A percentile compares a stretch with the other conserved stretches of the same genome.
phyloP scores from a whole-genome alignment of 805 yeast species.

The Saccharomycopsis capsularis region DNA sequence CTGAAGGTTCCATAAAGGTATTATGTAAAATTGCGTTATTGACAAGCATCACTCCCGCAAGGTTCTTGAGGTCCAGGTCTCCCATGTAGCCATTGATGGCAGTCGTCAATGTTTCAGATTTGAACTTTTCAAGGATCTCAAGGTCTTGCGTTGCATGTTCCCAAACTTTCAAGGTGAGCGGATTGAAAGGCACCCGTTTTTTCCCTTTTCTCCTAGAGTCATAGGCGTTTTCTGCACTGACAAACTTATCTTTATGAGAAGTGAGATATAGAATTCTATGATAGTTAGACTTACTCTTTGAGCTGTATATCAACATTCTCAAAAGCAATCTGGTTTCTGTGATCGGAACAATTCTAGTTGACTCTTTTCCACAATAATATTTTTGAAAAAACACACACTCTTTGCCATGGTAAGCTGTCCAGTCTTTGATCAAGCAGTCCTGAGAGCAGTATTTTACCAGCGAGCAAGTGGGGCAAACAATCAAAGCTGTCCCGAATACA shows the following conservation, averaged over 20 bases:
- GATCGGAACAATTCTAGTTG: too few species aligned
- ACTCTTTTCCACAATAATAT: too few species aligned
- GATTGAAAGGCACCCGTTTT: too few species aligned
- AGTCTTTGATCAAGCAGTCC: constrained; percentile 6
- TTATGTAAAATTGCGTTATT: constrained; percentile 30
- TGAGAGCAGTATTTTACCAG: constrained; percentile 8
- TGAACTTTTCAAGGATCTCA: neutral
- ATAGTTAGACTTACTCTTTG: constrained; percentile 4
- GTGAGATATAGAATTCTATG: constrained; percentile 6
- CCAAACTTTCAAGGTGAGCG: neutral
- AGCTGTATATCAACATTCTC: constrained; percentile 10
- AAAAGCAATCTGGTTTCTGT: constrained; percentile 8
- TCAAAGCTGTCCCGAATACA: too few species aligned
- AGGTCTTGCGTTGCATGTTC: neutral
- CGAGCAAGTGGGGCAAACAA: too few species aligned
- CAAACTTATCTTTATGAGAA: constrained; percentile 6
- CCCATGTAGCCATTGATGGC: neutral
- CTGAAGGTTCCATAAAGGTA: constrained; percentile 27
- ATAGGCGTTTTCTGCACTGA: neutral
- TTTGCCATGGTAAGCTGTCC: constrained; percentile 4
- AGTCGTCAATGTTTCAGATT: neutral
- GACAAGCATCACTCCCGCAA: constrained; percentile 24
- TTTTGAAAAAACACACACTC: constrained; percentile 12
- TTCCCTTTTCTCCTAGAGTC: too few species aligned
- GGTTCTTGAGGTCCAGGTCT: neutral